Evolutionary conservation across 345 rosid genomes (phyloP).

Genomic region (Conringia planisiliqua): DNA sequence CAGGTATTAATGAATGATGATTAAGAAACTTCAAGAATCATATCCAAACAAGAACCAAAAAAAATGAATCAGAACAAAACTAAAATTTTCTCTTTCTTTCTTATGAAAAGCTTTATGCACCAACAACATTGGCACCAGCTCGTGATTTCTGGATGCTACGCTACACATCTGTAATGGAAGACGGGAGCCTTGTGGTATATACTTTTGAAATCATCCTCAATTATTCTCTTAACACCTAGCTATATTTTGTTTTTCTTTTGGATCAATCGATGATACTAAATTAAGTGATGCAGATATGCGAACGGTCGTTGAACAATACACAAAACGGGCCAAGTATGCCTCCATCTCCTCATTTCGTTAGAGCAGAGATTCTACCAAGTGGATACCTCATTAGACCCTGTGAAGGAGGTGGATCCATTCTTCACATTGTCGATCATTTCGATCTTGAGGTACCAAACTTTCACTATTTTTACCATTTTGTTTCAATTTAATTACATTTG

Average conservation of each 20-base stretch:
- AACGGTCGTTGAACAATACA: constrained; percentile 84
- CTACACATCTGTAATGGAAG: constrained; percentile 90
- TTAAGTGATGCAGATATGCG: constrained; percentile 55
- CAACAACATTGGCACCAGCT: constrained; percentile 96
- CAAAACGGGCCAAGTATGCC: constrained; percentile 98
- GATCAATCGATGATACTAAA: neutral
- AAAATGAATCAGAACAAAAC: neutral
- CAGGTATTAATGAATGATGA: constrained; percentile 50
- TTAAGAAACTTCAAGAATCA: neutral
- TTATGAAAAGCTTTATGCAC: constrained; percentile 71
- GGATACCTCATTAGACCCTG: constrained; percentile 96
- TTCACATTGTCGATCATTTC: constrained; percentile 91
- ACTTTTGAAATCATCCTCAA: neutral
- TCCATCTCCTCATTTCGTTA: constrained; percentile 81
- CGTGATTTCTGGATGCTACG: constrained; percentile 99
- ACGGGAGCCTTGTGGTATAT: constrained; percentile 94
- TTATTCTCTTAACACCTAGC: neutral
- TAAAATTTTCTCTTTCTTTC: neutral
- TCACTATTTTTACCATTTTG: neutral
- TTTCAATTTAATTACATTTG: neutral
- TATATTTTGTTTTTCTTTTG: neutral
- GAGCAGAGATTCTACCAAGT: constrained; percentile 92
- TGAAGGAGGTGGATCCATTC: constrained; percentile 97
- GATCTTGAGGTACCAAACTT: constrained; percentile 69
- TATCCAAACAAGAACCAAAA: neutral